Conservation (phyloP, 2,329 filamentous ascomycete genomes). For the Emmonsiellopsis sp. region DNA sequence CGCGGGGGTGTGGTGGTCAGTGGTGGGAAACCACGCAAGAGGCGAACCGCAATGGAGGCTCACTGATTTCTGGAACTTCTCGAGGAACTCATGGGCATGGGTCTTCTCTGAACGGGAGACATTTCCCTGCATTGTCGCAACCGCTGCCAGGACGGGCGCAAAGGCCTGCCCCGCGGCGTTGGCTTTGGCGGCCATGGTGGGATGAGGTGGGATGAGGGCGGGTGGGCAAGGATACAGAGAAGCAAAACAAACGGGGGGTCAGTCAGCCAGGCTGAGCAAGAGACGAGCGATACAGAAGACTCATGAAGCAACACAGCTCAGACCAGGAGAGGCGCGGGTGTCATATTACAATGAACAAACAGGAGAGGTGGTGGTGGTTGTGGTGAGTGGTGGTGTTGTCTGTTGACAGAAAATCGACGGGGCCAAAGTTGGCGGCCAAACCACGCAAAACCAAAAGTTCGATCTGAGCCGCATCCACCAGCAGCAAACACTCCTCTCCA, state of each 20-base stretch:
- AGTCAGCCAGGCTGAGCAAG: constrained; percentile 1
- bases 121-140: constrained; percentile 82
- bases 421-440: background rate
- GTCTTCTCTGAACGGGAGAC: constrained; percentile 75
- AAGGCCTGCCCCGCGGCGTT: constrained; percentile 60
- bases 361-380: no score
- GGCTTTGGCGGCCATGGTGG: constrained; percentile 58
- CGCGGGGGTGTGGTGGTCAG: constrained; percentile 10
- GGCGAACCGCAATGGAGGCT: constrained; percentile 21
- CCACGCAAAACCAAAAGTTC: background rate
- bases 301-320: background rate
- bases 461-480: background rate
- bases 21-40: constrained; percentile 6
- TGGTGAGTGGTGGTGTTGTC: background rate
- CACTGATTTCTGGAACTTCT: constrained; percentile 97
- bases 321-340: background rate
- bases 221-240: background rate
- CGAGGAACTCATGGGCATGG: constrained; percentile 82
- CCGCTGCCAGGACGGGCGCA: constrained; percentile 75
- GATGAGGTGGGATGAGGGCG: constrained; percentile 5
- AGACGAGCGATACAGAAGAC: background rate
- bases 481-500: background rate
- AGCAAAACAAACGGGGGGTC: background rate
- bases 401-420: background rate
- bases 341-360: background rate